Evolutionary conservation across 257 asterid species (phyloP), one percentile per base, ranked within the genome.

Genomic region (Eustoma russellianum): DNA sequence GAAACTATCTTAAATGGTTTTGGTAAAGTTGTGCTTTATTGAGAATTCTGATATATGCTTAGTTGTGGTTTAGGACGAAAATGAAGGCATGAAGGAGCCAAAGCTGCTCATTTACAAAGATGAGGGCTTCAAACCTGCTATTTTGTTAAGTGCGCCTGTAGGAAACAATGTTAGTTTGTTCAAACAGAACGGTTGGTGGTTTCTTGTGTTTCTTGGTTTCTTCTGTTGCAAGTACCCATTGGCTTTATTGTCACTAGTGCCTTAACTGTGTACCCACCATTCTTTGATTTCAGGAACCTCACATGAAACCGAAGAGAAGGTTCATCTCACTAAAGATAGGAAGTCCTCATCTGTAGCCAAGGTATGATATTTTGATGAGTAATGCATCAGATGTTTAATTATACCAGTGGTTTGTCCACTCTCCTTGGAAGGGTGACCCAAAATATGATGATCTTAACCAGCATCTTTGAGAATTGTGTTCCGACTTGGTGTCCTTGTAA

Each of bases 41-140:
- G 34, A 18, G 24, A 3, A 57, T 11, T 16, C 24, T 5, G 6
- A 17, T 41, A 56, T 30, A 17, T 33, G 11, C 38, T 51, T 38
- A 38, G 12, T 51, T 13, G 9, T 57, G 64, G 16, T 33, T 46
- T 72, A 88, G 93, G 90, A 83, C 62, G 85, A 76, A 65, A 34
- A 56, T 55, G 72, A 70, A 67, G 78, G 62, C 50, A 65, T 79
- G 67, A 79, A 70, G 73, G 98, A 74, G 73, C 97, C 94, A 54
- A 59, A 55, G 5, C 62, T 53, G 65, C 72, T 59, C 74, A 89
- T 92, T 65, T 92, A 77, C 75, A 79, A 72, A 79, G 90, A 85
- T 55, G 73, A 72, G 52, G 63, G 66, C 38, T 61, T 74, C 50
- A 66, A 63, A 33, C 69, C 88, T 55, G 62, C 63, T 33, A 73